phyloP scores from a whole-genome alignment of 768 basidiomycete species.

The Trametes cinnabarina region DNA sequence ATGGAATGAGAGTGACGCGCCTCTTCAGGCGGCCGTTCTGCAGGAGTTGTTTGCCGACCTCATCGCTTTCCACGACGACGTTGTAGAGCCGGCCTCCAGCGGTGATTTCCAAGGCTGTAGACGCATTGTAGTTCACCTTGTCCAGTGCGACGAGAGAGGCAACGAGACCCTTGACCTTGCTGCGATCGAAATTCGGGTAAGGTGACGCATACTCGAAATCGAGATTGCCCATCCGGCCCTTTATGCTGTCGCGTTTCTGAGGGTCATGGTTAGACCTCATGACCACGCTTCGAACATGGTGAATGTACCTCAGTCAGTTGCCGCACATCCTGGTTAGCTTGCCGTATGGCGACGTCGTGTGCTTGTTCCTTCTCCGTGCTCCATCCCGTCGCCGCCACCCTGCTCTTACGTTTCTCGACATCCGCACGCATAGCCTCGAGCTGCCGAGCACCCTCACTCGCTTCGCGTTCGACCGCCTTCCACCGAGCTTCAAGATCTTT shows the following conservation, averaged over 20 bases:
- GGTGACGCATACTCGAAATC: slow-evolving; percentile 85
- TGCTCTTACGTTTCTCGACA: slow-evolving; percentile 53
- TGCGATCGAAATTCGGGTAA: slow-evolving; percentile 74
- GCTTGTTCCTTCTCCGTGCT: slow-evolving; percentile 69
- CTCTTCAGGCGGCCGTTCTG: slow-evolving; percentile 76
- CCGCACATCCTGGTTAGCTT: slow-evolving; percentile 53
- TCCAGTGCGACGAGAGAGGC: slow-evolving; percentile 83
- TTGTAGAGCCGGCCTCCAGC: slow-evolving; percentile 90
- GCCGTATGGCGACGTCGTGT: slow-evolving; percentile 47
- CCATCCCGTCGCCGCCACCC: slow-evolving; percentile 68
- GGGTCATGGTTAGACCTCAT: neutral
- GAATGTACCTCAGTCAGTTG: slow-evolving; percentile 59
- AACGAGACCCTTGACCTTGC: slow-evolving; percentile 87
- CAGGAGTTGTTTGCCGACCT: slow-evolving; percentile 80
- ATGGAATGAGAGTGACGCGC: slow-evolving; percentile 89
- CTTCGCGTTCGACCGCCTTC: slow-evolving; percentile 85
- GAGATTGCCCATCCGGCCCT: slow-evolving; percentile 62
- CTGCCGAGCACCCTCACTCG: slow-evolving; percentile 68
- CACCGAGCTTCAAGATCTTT: slow-evolving; percentile 71
- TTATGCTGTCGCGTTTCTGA: slow-evolving; percentile 68
- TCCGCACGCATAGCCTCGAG: slow-evolving; percentile 57
- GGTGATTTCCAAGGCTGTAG: slow-evolving; percentile 90
- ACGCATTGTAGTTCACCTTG: slow-evolving; percentile 65
- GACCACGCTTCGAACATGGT: neutral
- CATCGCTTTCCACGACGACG: slow-evolving; percentile 90